phyloP scores from a whole-genome alignment of 1,284 basidiomycete species.

The Fomitopsis betulina region DNA sequence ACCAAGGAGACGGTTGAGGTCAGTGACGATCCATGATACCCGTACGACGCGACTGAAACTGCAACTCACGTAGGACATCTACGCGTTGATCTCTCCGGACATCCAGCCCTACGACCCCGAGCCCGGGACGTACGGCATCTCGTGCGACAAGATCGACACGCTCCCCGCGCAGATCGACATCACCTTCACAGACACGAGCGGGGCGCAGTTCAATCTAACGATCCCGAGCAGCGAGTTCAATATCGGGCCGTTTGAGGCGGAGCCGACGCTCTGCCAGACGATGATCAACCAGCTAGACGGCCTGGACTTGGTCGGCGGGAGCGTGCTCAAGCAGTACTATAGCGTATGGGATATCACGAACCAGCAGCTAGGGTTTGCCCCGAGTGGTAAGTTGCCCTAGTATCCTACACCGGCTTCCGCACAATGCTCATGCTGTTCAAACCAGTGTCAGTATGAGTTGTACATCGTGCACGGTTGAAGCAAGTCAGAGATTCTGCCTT shows the following conservation, averaged over 20 bases:
- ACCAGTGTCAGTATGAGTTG: no score
- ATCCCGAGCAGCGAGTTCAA: conserved; percentile 51
- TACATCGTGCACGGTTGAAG: no score
- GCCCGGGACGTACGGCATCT: conserved; percentile 52
- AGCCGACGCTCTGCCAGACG: conserved; percentile 45
- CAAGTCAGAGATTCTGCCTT: no score
- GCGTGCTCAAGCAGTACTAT: conserved; percentile 1
- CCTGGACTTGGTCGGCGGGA: conserved; percentile 41
- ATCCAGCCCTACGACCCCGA: conserved; percentile 45
- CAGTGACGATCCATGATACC: conserved; percentile 5
- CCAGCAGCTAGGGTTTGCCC: conserved; percentile 10
- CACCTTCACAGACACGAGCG: conserved; percentile 42
- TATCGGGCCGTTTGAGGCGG: conserved; percentile 48
- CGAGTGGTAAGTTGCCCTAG: background rate
- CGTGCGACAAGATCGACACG: conserved; percentile 40
- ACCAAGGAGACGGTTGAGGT: conserved; percentile 31
- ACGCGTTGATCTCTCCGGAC: conserved; percentile 47
- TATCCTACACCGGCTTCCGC: no score
- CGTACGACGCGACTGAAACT: background rate
- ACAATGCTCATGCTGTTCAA: no score
- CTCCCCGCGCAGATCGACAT: conserved; percentile 48
- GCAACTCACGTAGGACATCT: background rate
- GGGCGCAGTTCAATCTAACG: conserved; percentile 46
- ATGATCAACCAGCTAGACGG: conserved; percentile 53
- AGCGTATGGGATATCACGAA: conserved; percentile 12